phyloP scores from a whole-genome alignment of 2,329 filamentous ascomycete species.

The Microsporum audouinii region DNA sequence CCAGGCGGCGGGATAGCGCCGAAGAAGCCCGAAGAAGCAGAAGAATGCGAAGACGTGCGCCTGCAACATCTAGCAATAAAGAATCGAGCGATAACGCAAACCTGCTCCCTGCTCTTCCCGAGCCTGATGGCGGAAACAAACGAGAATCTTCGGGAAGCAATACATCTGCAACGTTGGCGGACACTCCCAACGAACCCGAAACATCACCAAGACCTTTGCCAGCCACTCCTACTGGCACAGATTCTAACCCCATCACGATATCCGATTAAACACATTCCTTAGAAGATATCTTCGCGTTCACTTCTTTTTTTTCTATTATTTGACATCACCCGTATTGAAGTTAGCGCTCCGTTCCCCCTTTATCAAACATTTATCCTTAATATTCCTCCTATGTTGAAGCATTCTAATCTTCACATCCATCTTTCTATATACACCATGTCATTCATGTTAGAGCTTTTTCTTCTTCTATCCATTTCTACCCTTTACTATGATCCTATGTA shows the following conservation, averaged over 20 bases:
- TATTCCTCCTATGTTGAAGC: neutral
- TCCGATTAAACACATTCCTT: constrained; percentile 2
- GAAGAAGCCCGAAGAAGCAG: constrained; percentile 64
- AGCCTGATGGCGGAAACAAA: neutral
- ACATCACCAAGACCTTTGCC: neutral
- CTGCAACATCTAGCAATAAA: constrained; percentile 34
- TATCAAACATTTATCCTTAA: neutral
- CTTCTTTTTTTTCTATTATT: neutral
- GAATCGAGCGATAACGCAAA: constrained; percentile 12
- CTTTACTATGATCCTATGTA: neutral
- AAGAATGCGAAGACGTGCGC: constrained; percentile 52
- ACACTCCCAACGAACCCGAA: neutral
- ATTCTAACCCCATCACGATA: constrained; percentile 3
- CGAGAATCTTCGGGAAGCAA: neutral
- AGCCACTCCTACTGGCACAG: neutral
- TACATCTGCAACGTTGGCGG: neutral
- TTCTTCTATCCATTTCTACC: neutral
- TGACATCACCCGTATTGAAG: neutral
- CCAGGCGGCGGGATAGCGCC: constrained; percentile 61
- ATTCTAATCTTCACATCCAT: neutral
- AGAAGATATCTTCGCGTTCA: neutral
- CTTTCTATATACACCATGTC: neutral
- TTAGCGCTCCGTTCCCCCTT: neutral
- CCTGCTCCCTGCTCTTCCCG: neutral
- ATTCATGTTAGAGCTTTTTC: neutral